Evolutionary conservation across 768 basidiomycete species (phyloP).

Genomic region (Cyclocybe aegerita): DNA sequence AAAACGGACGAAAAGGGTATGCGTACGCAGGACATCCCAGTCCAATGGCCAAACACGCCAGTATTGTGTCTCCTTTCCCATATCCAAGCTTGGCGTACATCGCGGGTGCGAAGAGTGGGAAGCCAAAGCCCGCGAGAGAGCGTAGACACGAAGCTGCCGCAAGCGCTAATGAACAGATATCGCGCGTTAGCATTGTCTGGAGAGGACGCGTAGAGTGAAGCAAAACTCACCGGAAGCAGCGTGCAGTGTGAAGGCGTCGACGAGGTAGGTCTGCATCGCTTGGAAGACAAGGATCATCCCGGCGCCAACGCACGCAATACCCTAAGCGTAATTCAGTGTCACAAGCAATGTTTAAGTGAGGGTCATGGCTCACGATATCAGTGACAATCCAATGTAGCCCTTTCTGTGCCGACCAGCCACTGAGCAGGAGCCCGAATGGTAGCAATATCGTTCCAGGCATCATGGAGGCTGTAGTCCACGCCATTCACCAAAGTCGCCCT

Average conservation of each 20-base stretch:
- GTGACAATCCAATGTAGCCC: constrained; percentile 68
- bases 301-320: constrained; percentile 53
- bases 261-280: constrained; percentile 62
- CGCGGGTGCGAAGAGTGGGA: constrained; percentile 74
- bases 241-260: constrained; percentile 65
- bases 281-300: constrained; percentile 63
- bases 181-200: background rate
- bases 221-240: constrained; percentile 58
- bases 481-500: background rate
- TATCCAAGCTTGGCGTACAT: constrained; percentile 69
- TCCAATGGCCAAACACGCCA: constrained; percentile 56
- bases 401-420: constrained; percentile 67
- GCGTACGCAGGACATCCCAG: constrained; percentile 63
- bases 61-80: constrained; percentile 66
- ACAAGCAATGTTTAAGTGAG: background rate
- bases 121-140: constrained; percentile 68
- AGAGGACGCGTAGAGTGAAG: background rate
- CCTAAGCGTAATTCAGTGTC: constrained; percentile 31
- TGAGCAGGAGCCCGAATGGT: constrained; percentile 65
- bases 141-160: constrained; percentile 65
- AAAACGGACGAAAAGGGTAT: constrained; percentile 6
- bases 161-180: constrained; percentile 39
- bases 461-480: constrained; percentile 47
- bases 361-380: constrained; percentile 52
- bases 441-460: constrained; percentile 56